phyloP scores from a whole-genome alignment of 768 basidiomycete genomes.

The Podaxis sp. region DNA sequence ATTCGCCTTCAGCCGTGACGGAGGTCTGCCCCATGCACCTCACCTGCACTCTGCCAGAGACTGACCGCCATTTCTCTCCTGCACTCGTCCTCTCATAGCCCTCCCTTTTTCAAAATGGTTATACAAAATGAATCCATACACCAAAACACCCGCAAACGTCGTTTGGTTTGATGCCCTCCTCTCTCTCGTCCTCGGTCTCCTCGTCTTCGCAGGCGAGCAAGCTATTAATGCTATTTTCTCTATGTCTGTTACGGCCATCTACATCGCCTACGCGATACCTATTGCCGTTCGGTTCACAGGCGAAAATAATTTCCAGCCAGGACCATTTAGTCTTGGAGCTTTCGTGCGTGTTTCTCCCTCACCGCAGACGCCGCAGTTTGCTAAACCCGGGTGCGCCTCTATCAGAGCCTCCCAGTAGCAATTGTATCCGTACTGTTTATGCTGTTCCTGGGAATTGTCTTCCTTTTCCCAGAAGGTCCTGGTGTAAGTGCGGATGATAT shows the following conservation, averaged over 20 bases:
- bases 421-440: constrained; percentile 59
- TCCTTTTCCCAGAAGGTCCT: constrained; percentile 63
- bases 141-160: constrained; percentile 54
- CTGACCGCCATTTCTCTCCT: neutral
- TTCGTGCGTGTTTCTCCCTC: constrained; percentile 18
- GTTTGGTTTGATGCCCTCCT: constrained; percentile 48
- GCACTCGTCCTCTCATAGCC: constrained; percentile 21
- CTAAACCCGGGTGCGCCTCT: neutral
- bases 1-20: constrained; percentile 69
- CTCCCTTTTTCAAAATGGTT: constrained; percentile 61
- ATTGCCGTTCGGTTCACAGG: constrained; percentile 47
- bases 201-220: constrained; percentile 55
- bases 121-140: constrained; percentile 52
- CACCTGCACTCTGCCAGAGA: neutral
- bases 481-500: constrained; percentile 43
- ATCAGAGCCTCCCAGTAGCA: constrained; percentile 56
- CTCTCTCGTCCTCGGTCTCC: constrained; percentile 47
- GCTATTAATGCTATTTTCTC: constrained; percentile 61
- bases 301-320: constrained; percentile 46
- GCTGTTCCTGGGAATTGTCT: constrained; percentile 58
- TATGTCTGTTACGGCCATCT: constrained; percentile 38
- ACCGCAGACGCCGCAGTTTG: neutral
- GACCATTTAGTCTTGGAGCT: constrained; percentile 49
- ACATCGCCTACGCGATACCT: constrained; percentile 51
- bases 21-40: constrained; percentile 25